Evolutionary conservation across 2,329 filamentous ascomycete species (phyloP).

Genomic region (Aureobasidium zeae): DNA sequence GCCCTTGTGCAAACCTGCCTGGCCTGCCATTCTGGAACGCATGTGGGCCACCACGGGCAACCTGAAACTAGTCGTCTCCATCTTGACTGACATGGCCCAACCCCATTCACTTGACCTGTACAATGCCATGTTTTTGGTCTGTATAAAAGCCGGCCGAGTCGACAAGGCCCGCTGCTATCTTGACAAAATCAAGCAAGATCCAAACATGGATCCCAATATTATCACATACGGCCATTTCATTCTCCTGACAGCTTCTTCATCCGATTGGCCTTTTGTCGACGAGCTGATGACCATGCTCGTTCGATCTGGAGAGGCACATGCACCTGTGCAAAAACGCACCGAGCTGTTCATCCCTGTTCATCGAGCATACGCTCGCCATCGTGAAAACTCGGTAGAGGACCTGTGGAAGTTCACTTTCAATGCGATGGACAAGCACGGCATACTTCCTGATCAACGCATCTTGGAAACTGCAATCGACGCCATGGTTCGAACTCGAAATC

Average conservation of each 20-base stretch:
- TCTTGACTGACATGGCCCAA: not conserved
- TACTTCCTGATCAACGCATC: slow-evolving; percentile 22
- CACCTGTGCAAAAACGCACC: not conserved
- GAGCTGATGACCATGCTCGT: slow-evolving; percentile 11
- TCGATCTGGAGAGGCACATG: not conserved
- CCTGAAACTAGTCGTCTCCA: not conserved
- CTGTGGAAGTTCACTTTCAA: slow-evolving; percentile 23
- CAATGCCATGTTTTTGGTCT: slow-evolving; percentile 11
- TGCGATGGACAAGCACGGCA: slow-evolving; percentile 19
- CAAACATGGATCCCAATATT: not conserved
- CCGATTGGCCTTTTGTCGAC: slow-evolving; percentile 17
- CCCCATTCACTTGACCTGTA: not conserved
- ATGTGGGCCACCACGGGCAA: slow-evolving; percentile 4
- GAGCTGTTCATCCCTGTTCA: slow-evolving; percentile 11
- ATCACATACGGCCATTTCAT: slow-evolving; percentile 14
- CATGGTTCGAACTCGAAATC: slow-evolving; percentile 21
- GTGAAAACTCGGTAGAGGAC: slow-evolving; percentile 20
- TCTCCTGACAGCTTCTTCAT: slow-evolving; percentile 15
- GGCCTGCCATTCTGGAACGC: slow-evolving; percentile 3
- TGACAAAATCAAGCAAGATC: not conserved
- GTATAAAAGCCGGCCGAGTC: not conserved
- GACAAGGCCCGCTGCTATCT: slow-evolving; percentile 4
- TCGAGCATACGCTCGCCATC: slow-evolving; percentile 15
- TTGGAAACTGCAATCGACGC: slow-evolving; percentile 21
- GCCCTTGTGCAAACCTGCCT: not conserved